Evolutionary conservation across 805 yeast genomes (phyloP), one percentile per base, ranked within the genome.

Genomic region (Metschnikowia baotianmanensis): DNA sequence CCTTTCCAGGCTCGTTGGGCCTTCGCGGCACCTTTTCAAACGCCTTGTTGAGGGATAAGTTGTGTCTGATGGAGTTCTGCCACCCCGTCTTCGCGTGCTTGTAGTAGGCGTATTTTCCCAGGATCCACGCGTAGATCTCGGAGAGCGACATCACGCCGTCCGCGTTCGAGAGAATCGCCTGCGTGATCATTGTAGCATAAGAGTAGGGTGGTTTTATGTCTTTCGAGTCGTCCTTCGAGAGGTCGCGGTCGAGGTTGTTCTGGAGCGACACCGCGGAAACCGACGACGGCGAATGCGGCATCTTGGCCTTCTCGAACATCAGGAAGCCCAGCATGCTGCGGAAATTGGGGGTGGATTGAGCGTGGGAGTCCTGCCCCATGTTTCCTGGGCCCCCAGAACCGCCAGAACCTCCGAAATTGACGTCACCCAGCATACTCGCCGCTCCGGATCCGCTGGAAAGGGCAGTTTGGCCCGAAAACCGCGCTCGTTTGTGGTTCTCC

Each of bases 41-140:
- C 12, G 99, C 98, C 69, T 91, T 93, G 65, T 93, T 93, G 45
- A 93, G 71, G 2, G 97, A 89, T 40, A 93, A 69, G 61, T 93
- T 93, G 64, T 93, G 99, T 53, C 99, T 81, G 52, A 93, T 91
- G 6, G 96, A 89, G 66, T 93, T 93, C 67, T 93, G 99, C 99
- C 99, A 93, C 26, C 99, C 99, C 7, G 96, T 83, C 62, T 86
- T 90, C 18, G 93, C 82, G 63, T 80, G 85, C 55, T 96, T 78
- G 62, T 93, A 93, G 62, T 86, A 93, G 27, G 98, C 90, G 63
- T 89, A 93, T 57, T 84, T 90, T 22, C 78, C 63, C 5, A 93
- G 69, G 40, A 93, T 93, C 88, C 96, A 93, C 51, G 80, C 83
- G 63, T 93, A 93, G 40, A 93, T 93, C 57, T 93, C 97, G 1